Evolutionary conservation across 805 yeast genomes (phyloP).

Genomic region (Pichia deserticola): DNA sequence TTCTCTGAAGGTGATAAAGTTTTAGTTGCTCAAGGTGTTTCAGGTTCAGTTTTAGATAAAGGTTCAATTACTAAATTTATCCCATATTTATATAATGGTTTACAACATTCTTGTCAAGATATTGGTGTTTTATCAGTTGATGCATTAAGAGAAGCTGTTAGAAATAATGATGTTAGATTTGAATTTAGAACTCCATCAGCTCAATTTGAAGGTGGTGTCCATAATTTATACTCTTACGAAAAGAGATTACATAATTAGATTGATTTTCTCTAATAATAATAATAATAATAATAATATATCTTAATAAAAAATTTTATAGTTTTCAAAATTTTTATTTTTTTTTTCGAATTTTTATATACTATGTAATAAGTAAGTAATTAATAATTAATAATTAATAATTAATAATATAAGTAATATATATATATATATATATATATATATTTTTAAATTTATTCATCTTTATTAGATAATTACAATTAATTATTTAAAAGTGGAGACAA

Average conservation of each 20-base stretch:
- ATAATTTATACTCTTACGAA: constrained; percentile 93
- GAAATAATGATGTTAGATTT: constrained; percentile 71
- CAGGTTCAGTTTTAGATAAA: constrained; percentile 94
- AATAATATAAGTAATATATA: too few species aligned
- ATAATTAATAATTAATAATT: too few species aligned
- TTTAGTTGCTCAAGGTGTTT: constrained; percentile 97
- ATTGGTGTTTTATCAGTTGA: constrained; percentile 73
- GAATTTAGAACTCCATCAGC: constrained; percentile 98
- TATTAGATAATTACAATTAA: too few species aligned
- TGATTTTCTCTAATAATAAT: too few species aligned
- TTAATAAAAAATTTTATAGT: too few species aligned
- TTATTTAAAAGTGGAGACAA: too few species aligned
- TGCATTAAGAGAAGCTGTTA: constrained; percentile 58
- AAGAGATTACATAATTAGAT: constrained; percentile 85
- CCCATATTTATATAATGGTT: constrained; percentile 90
- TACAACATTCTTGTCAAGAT: constrained; percentile 98
- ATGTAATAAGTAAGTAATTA: too few species aligned
- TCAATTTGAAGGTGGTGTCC: constrained; percentile 97
- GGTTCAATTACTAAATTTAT: constrained; percentile 91
- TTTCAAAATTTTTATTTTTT: too few species aligned
- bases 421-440: too few species aligned
- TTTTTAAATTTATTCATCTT: too few species aligned
- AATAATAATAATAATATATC: too few species aligned
- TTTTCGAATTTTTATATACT: too few species aligned
- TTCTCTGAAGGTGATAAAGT: constrained; percentile 94